Conservation (phyloP, 139 green algal species). For the Tetratostichococcus sp. region DNA sequence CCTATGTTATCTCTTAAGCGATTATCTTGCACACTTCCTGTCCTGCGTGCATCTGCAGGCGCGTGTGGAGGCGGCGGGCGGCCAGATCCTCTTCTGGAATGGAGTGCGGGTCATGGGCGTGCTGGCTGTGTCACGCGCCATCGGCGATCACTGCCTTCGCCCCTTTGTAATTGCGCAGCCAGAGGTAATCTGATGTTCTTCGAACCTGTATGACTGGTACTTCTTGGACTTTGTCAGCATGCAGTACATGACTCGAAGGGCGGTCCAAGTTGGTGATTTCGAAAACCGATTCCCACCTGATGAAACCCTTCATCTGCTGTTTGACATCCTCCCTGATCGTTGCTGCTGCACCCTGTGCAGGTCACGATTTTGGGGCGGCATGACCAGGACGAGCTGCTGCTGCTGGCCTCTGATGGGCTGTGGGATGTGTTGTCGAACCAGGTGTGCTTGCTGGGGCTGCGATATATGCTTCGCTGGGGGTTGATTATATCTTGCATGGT, state of each 20-base stretch:
- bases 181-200: too few relatives aligned
- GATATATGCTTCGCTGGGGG: too few relatives aligned
- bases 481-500: too few relatives aligned
- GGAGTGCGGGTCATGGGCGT: constrained; percentile 71
- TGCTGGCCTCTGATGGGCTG: constrained; percentile 69
- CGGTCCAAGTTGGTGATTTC: too few relatives aligned
- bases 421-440: constrained; percentile 77
- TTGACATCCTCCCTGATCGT: not conserved
- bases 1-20: too few relatives aligned
- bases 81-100: constrained; percentile 75
- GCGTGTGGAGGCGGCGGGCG: constrained; percentile 62
- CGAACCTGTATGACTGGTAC: not conserved
- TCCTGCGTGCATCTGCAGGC: constrained; percentile 32
- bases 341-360: constrained; percentile 15
- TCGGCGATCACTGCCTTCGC: constrained; percentile 60
- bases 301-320: too few relatives aligned
- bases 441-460: not conserved
- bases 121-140: constrained; percentile 67
- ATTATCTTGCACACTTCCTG: too few relatives aligned
- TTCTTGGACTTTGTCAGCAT: not conserved
- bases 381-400: constrained; percentile 57
- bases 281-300: too few relatives aligned
- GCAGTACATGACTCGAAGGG: too few relatives aligned
- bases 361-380: constrained; percentile 52
- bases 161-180: constrained; percentile 63